These are phyloP conservation scores for Calonectria honghensis DNA, from an alignment of 2,329 filamentous ascomycete species.

Conservation along the genomic window DNA sequence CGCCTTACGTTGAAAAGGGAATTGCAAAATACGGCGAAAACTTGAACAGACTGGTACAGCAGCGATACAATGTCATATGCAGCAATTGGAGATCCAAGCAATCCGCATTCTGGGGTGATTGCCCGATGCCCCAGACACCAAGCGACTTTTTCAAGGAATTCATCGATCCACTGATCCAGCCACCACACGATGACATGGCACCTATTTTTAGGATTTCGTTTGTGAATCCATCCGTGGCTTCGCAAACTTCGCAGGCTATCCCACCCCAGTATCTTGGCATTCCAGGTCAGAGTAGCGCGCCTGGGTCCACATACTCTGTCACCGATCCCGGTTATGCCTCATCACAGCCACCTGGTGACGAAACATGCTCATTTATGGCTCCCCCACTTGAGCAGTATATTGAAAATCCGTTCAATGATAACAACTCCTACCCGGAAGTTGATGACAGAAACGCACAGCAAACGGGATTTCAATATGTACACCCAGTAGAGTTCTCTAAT, in stretches of 20 bases:
- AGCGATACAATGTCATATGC: too few relatives aligned
- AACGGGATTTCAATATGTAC: not conserved
- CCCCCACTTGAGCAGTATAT: accelerated
- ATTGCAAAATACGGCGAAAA: too few relatives aligned
- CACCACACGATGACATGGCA: not conserved
- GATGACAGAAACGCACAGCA: not conserved
- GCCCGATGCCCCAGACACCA: too few relatives aligned
- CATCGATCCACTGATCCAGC: not conserved
- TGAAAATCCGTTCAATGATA: not conserved
- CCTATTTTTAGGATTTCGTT: not conserved
- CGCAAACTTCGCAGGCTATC: not conserved
- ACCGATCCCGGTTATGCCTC: not conserved
- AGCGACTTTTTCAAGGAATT: too few relatives aligned
- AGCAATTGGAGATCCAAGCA: too few relatives aligned
- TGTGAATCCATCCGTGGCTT: too few relatives aligned
- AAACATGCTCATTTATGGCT: accelerated
- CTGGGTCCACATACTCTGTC: not conserved
- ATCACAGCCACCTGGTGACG: not conserved
- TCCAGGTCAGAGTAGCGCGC: not conserved
- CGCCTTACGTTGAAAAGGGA: too few relatives aligned
- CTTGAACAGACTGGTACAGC: too few relatives aligned
- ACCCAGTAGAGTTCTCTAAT: not conserved
- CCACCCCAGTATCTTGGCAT: not conserved
- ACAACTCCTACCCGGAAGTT: not conserved
- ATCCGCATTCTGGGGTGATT: too few relatives aligned